Base-by-base conservation (phyloP, 192 early-diverging fungal species). In the Martensiomyces pterosporus region DNA sequence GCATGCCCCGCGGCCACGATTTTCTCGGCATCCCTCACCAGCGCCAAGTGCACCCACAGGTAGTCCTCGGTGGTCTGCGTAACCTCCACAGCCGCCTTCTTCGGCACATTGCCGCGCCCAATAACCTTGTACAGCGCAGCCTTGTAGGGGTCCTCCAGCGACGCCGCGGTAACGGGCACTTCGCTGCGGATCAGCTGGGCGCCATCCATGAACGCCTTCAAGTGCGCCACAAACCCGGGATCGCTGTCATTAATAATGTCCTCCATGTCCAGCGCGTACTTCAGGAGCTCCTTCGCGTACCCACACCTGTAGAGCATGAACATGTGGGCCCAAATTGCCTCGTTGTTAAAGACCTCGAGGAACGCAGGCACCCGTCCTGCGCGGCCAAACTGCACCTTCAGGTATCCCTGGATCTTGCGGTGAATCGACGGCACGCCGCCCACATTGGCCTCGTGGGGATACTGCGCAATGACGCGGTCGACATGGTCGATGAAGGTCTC, bases 21-120 rank as follows among this genome's bases (percentile, higher is more conserved):
- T 35, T 76, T 55, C 4, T 67, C 56, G 18, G 57, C 64, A 24
- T 74, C 82, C 37, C 68, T 57, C 14, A 89, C 62, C 24, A 92
- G 75, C 55, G 80, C 80, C 29, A 95, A 75, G 65, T 75, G 84
- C 6, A 92, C 47, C 97, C 97, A 99, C 29, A 98, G 55, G 60
- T 90, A 98, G 49, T 99, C 95, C 59, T 99, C 92, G 2, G 83
- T 85, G 8, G 90, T 79, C 32, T 79, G 79, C 13, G 88, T 79
- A 1, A 91, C 88, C 37, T 80, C 82, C 27, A 70, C 62, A 1
- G 79, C 57, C 9, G 89, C 64, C 39, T 75, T 79, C 41, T 82
- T 83, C 24, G 67, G 76, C 52, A 94, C 59, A 25, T 93, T 93
- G 52, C 90, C 91, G 16, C 94, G 80, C 1, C 95, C 95, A 25